A percentile compares a stretch with the other conserved stretches of the same genome.
Evolutionary conservation across 2,329 filamentous ascomycete genomes (phyloP).

Genomic region (Lachnellula subtilissima): DNA sequence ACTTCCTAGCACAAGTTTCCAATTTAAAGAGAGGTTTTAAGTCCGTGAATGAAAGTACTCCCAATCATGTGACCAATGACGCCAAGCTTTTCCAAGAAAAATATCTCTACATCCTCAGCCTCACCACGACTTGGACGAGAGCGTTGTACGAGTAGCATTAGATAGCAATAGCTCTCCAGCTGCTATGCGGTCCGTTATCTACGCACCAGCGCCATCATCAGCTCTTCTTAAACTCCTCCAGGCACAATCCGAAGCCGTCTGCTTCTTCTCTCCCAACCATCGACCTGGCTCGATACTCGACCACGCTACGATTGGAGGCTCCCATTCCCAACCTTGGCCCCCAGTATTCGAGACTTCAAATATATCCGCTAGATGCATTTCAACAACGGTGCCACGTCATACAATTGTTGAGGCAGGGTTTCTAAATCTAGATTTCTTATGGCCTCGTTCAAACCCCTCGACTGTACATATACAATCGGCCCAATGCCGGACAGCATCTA

Average conservation of each 20-base stretch:
- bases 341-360: slow-evolving; percentile 7
- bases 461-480: neutral
- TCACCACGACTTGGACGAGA: neutral
- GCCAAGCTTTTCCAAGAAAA: neutral
- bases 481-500: neutral
- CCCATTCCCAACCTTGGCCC: slow-evolving; percentile 4
- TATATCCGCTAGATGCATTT: slow-evolving; percentile 15
- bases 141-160: neutral
- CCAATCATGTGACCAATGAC: slow-evolving; percentile 1
- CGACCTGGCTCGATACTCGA: slow-evolving; percentile 26
- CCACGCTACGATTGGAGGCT: slow-evolving; percentile 18
- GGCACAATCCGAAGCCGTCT: slow-evolving; percentile 59
- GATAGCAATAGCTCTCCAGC: slow-evolving; percentile 8
- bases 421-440: slow-evolving; percentile 26
- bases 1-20: no score
- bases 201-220: slow-evolving; percentile 42
- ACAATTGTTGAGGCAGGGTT: slow-evolving; percentile 22
- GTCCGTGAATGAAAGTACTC: neutral
- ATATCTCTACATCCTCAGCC: neutral
- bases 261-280: slow-evolving; percentile 44
- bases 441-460: slow-evolving; percentile 15
- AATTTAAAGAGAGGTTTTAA: no score
- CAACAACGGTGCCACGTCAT: slow-evolving; percentile 13
- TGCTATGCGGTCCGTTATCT: slow-evolving; percentile 31
- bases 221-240: slow-evolving; percentile 68